Base-by-base conservation (phyloP, 164 flowering plant species). In the Houttuynia cordata region DNA sequence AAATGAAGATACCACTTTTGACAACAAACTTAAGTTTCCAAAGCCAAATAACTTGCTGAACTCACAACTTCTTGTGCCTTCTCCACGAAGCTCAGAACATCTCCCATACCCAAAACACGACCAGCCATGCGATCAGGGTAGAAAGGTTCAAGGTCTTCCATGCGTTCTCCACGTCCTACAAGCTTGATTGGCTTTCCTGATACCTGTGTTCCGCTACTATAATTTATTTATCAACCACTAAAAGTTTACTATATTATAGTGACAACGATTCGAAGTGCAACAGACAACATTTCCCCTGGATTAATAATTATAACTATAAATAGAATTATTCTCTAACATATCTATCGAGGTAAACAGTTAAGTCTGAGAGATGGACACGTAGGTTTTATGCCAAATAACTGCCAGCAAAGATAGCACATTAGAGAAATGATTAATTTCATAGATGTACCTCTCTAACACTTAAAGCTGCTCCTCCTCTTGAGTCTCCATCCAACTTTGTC, bases 41-140 rank as follows among this genome's bases (percentile, higher is more conserved):
- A 1, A 54, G 24, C 56, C 51, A 41, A 41, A 60, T 64, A 13
- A 30, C 56, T 45, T 58, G 18, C 45, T 56, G 51, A 53, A 82
- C 98, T 83, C 74, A 89, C 97, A 74, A 89, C 94, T 93, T 93
- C 94, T 79, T 93, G 97, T 42, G 98, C 97, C 73, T 93, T 93
- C 81, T 93, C 98, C 56, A 93, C 98, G 73, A 90, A 86, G 58
- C 97, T 81, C 51, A 93, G 91, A 73, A 93, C 97, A 74, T 93
- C 98, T 53, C 98, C 98, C 98, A 93, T 93, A 73, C 98, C 98
- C 70, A 93, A 75, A 60, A 92, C 81, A 25, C 97, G 88, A 49
- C 98, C 98, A 24, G 96, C 98, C 98, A 92, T 92, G 58, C 97
- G 93, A 71, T 89, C 88, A 52, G 98, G 98, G 64, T 92, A 89